Conservation (phyloP, 345 rosid genomes). For the Streptanthus diversifolius region DNA sequence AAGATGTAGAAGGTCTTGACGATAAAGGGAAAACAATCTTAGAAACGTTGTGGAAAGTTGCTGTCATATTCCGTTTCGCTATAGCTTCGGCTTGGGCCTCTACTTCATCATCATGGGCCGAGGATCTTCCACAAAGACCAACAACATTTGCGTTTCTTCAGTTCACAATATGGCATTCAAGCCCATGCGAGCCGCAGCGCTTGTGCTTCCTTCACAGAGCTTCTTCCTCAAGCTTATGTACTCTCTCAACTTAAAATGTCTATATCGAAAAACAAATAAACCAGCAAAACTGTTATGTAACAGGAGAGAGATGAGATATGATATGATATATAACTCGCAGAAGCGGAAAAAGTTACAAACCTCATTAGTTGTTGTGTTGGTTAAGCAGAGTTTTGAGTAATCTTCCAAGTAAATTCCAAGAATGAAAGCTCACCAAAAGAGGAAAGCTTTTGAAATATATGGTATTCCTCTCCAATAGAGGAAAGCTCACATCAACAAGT, state of each 20-base stretch:
- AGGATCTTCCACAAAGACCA: conserved; percentile 50
- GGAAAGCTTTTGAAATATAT: conserved; percentile 88
- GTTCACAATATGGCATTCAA: conserved; percentile 38
- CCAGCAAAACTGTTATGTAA: neutral
- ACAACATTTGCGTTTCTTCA: conserved; percentile 56
- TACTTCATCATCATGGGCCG: conserved; percentile 43
- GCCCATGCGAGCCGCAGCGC: conserved; percentile 62
- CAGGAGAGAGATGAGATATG: neutral
- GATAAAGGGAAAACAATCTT: conserved; percentile 69
- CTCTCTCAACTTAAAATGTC: conserved; percentile 96
- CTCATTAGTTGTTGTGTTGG: conserved; percentile 93
- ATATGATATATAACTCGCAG: neutral
- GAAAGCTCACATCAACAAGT: conserved; percentile 10
- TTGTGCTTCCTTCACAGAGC: conserved; percentile 68
- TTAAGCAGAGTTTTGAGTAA: conserved; percentile 62
- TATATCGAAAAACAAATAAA: conserved; percentile 15
- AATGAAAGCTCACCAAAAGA: conserved; percentile 71
- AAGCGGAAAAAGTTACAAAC: conserved; percentile 25
- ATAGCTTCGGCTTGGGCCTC: conserved; percentile 37
- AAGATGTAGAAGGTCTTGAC: conserved; percentile 44
- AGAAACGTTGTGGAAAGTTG: conserved; percentile 46
- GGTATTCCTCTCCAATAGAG: conserved; percentile 58
- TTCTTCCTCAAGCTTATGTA: conserved; percentile 71
- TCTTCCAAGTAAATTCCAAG: conserved; percentile 6
- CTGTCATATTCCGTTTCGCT: conserved; percentile 60